Conservation (phyloP, 768 basidiomycete genomes). For the Suillus americanus region DNA sequence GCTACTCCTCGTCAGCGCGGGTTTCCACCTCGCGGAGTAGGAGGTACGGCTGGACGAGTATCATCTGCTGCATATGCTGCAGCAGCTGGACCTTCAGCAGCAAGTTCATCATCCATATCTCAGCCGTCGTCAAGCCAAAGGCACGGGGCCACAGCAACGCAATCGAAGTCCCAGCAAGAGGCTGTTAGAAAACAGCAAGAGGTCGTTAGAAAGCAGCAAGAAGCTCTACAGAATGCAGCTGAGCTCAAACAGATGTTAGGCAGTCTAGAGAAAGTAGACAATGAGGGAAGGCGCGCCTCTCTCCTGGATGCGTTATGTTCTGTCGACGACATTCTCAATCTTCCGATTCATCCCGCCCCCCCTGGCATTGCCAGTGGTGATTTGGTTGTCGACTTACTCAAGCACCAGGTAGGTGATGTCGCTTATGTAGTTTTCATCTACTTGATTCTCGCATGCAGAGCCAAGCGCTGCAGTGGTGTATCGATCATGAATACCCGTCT, state of each 20-base stretch:
- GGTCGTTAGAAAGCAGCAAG: constrained; percentile 38
- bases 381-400: constrained; percentile 70
- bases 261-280: constrained; percentile 73
- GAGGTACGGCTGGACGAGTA: constrained; percentile 16
- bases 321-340: constrained; percentile 65
- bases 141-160: constrained; percentile 11
- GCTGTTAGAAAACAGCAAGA: constrained; percentile 35
- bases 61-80: constrained; percentile 16
- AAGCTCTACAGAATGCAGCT: constrained; percentile 56
- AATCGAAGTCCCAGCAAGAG: constrained; percentile 37
- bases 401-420: constrained; percentile 64
- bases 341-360: constrained; percentile 71
- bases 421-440: not conserved
- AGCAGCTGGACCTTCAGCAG: constrained; percentile 12
- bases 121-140: constrained; percentile 22
- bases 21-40: constrained; percentile 33
- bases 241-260: constrained; percentile 67
- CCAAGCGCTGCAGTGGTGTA: constrained; percentile 86
- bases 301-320: constrained; percentile 70
- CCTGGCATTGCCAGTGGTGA: constrained; percentile 68
- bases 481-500: constrained; percentile 74
- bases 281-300: constrained; percentile 69
- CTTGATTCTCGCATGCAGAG: constrained; percentile 40
- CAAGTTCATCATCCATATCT: constrained; percentile 5
- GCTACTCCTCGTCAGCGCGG: constrained; percentile 71